Conservation (phyloP, 768 basidiomycete species). For the Rhodotorula graminis region DNA sequence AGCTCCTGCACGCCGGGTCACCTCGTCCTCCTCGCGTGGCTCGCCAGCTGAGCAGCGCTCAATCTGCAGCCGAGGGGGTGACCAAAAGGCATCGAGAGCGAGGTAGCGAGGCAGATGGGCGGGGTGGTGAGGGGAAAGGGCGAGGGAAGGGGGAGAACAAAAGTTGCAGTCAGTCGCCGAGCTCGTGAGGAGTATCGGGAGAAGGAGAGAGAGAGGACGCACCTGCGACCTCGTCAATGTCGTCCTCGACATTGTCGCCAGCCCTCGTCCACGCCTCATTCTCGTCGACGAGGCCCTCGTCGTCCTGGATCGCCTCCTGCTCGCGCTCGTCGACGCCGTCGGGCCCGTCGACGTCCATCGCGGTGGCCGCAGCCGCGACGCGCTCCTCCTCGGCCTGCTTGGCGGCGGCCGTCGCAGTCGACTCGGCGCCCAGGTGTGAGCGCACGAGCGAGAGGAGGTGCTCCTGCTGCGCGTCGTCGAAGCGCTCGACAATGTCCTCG, state of each 20-base stretch:
- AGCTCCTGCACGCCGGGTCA: too few species aligned
- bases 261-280: neutral
- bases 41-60: too few species aligned
- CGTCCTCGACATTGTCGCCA: conserved; percentile 20
- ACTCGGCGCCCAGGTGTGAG: conserved; percentile 21
- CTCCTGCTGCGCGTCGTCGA: conserved; percentile 61
- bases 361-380: conserved; percentile 43
- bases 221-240: conserved; percentile 17
- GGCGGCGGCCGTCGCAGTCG: conserved; percentile 22
- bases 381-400: conserved; percentile 40
- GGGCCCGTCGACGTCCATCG: conserved; percentile 7
- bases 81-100: too few species aligned
- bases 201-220: too few species aligned
- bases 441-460: conserved; percentile 32
- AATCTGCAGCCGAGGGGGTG: too few species aligned
- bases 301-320: conserved; percentile 6
- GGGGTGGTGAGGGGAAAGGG: too few species aligned
- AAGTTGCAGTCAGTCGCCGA: too few species aligned
- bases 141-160: too few species aligned
- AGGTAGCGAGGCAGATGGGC: too few species aligned
- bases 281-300: conserved; percentile 17
- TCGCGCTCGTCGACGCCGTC: conserved; percentile 39
- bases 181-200: too few species aligned
- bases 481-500: conserved; percentile 81
- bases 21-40: too few species aligned